Conservation (phyloP, 2,329 filamentous ascomycete genomes). For the Colletotrichum spaethianum region DNA sequence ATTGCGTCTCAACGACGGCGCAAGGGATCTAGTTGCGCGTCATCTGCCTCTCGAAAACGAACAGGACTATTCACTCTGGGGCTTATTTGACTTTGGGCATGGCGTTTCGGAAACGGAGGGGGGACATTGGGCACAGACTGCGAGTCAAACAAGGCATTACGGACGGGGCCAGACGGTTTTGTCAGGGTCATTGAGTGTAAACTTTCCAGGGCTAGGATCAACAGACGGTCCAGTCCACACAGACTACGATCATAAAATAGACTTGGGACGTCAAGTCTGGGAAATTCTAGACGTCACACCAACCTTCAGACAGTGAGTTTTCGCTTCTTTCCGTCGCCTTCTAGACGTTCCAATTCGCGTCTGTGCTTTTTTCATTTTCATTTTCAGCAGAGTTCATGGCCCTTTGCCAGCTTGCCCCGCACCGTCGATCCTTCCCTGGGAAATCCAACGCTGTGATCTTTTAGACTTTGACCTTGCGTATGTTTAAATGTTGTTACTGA, state of each 20-base stretch:
- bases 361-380: background rate
- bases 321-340: constrained; percentile 4
- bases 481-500: background rate
- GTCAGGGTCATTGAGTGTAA: background rate
- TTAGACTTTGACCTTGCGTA: background rate
- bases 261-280: constrained; percentile 13
- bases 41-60: background rate
- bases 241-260: background rate
- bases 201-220: background rate
- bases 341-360: background rate
- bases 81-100: constrained; percentile 8
- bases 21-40: constrained; percentile 6
- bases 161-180: background rate
- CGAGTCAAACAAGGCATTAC: background rate
- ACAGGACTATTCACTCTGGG: background rate
- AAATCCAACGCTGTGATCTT: background rate
- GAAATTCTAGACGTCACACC: constrained; percentile 26
- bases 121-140: constrained; percentile 8
- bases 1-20: background rate
- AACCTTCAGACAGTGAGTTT: background rate
- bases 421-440: constrained; percentile 2
- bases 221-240: background rate
- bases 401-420: background rate
- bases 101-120: constrained; percentile 19
- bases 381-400: background rate